phyloP scores from a whole-genome alignment of 805 yeast species.

The Myxozyma geophila region DNA sequence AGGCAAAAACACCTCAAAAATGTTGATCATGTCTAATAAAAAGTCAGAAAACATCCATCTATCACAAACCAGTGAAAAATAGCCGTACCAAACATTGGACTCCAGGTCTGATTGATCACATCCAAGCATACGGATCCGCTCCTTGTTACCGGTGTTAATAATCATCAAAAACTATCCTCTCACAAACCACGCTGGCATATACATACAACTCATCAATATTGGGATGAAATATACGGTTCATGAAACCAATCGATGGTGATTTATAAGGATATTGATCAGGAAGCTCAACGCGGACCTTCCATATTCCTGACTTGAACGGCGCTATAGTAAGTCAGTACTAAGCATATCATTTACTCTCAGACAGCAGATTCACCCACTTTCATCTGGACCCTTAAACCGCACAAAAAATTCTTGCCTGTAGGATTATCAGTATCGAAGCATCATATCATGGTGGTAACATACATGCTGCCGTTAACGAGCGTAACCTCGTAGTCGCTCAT shows the following conservation, averaged over 20 bases:
- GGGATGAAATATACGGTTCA: conserved; percentile 91
- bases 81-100: conserved; percentile 84
- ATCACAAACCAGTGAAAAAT: background rate
- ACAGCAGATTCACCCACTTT: conserved; percentile 47
- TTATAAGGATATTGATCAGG: conserved; percentile 96
- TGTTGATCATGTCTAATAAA: conserved; percentile 64
- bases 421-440: background rate
- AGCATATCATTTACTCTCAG: background rate
- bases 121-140: conserved; percentile 92
- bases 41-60: background rate
- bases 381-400: conserved; percentile 82
- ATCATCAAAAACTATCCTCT: background rate
- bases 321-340: conserved; percentile 46
- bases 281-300: conserved; percentile 90
- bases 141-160: conserved; percentile 18
- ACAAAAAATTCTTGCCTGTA: conserved; percentile 80
- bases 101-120: conserved; percentile 97
- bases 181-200: background rate
- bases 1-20: conserved; percentile 91
- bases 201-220: conserved; percentile 77
- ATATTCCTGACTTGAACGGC: conserved; percentile 85
- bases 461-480: conserved; percentile 75
- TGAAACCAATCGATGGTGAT: conserved; percentile 93
- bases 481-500: conserved; percentile 93
- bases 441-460: conserved; percentile 22